Base-by-base conservation (phyloP, 176 grass and related monocot genomes). In the Juncus effusus region DNA sequence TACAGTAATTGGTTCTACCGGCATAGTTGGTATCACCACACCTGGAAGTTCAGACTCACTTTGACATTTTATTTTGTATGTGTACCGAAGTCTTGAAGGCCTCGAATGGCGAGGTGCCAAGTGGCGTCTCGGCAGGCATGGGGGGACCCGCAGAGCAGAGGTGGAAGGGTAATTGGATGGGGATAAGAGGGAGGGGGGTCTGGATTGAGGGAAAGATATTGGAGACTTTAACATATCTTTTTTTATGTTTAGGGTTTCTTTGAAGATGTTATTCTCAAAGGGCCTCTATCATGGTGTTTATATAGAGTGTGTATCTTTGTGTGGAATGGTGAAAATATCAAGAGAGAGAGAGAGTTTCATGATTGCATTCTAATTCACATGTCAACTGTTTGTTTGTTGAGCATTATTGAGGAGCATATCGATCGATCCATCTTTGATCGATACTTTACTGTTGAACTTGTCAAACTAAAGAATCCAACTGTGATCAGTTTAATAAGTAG, bases 1-100 rank as follows among this genome's bases (percentile, higher is more conserved):
- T 16, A 90, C 68, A 1, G 72, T 85, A 28, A 79, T 62, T 63
- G 40, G 7, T 62, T 6, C 63, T 28, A 77, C 81, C 39, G 49
- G 10, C 0, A 60, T 52, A 55, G 60, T 8, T 10, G 28, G 3
- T 13, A 71, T 61, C 36, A 39, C 13, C 38, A 66, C 3, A 59
- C 37, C 19, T 9, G 44, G 44, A 28, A 16, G 56, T 4, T 36
- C 11, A 19, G 47, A 19, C 36, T 42, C 67, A 7, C 12, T 57
- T 44, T 35, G n/a, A 58, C 67, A 71, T 56, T 58, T 71, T 58
- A 71, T 54, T 71, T 5, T 38, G 54, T 13, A 57, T 13, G 13
- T 38, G 54, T 13, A 57, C n/a, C 51, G 12, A 16, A 71, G 37
- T 71, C 53, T 71, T 4, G 9, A 13, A 2, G 54, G 37, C 39